Evolutionary conservation across 2,329 filamentous ascomycete genomes (phyloP), one percentile per base, ranked within the genome.

Genomic region (Venturia carpophila): DNA sequence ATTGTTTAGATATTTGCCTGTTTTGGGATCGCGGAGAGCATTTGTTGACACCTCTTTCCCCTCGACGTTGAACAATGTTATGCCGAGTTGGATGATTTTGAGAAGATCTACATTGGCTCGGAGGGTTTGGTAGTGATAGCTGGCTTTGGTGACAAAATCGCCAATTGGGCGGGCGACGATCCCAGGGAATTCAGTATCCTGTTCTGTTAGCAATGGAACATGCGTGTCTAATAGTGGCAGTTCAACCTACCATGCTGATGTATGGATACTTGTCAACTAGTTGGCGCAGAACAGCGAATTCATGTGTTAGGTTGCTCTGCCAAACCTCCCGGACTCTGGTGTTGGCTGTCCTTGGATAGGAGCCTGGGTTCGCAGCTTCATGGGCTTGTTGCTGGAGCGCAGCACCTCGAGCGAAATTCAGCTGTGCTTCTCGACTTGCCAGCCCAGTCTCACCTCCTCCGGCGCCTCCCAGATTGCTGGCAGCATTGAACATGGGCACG

Each of bases 181-280:
- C 66, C 94, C 94, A n/a, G 94, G 94, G 71, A 99, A 99, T 75
- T 97, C 93, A 30, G 94, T 97, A 75, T 99, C 94, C 92, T 96
- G 52, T 73, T 63, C 19, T 21, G 37, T 64, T 27, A 66, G 68
- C 56, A 15, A 27, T 27, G 47, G 10, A 52, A 1, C 10, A 21
- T 15, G 24, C 9, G 19, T 13, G n/a, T 27, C 27, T 15, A 13
- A 13, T 11, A 52, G 47, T 6, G 24, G 47, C 24, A n/a, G 11
- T 37, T 11, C 30, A 64, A 74, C 88, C 80, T 80, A 96, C 92
- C 94, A 99, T 97, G 71, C 92, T 93, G 77, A 99, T 93, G 74
- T 95, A 97, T 52, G 92, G 91, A 75, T 95, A 97, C 72, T 89
- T 90, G 68, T 96, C 90, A 68, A 97, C 86, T 71, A 97, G 79